A percentile compares a stretch with the other conserved stretches of the same genome.
These are phyloP conservation scores for Vaccinium corymbosum DNA, from an alignment of 148 eudicot species.

Conservation along the genomic window DNA sequence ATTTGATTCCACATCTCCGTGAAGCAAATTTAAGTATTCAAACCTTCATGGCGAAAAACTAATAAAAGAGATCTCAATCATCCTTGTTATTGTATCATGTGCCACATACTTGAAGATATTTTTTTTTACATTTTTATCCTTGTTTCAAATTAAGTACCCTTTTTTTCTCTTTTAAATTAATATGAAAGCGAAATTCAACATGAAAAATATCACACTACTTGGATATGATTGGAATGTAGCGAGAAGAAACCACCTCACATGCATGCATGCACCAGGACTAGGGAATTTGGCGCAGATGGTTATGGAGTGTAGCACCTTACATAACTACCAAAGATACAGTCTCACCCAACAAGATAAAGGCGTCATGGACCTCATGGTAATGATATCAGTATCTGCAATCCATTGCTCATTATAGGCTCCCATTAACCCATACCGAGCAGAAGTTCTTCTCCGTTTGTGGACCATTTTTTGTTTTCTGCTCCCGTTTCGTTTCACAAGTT, in stretches of 20 bases:
- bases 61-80: neutral
- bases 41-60: neutral
- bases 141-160: neutral
- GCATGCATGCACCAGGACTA: neutral
- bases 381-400: neutral
- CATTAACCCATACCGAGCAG: no score
- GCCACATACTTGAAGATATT: neutral
- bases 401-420: neutral
- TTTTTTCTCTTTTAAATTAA: neutral
- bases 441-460: no score
- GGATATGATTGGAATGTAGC: slow-evolving; percentile 1
- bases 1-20: neutral
- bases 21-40: neutral
- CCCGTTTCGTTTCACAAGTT: no score
- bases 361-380: neutral
- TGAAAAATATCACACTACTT: neutral
- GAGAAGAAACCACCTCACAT: neutral
- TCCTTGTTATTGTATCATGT: neutral
- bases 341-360: neutral
- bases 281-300: neutral
- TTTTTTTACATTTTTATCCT: neutral
- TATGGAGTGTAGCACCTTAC: neutral
- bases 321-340: neutral
- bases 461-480: no score
- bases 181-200: neutral